A percentile compares a stretch with the other conserved stretches of the same genome.
phyloP scores from a whole-genome alignment of 23 red algal species.

The Chondrus crispus region DNA sequence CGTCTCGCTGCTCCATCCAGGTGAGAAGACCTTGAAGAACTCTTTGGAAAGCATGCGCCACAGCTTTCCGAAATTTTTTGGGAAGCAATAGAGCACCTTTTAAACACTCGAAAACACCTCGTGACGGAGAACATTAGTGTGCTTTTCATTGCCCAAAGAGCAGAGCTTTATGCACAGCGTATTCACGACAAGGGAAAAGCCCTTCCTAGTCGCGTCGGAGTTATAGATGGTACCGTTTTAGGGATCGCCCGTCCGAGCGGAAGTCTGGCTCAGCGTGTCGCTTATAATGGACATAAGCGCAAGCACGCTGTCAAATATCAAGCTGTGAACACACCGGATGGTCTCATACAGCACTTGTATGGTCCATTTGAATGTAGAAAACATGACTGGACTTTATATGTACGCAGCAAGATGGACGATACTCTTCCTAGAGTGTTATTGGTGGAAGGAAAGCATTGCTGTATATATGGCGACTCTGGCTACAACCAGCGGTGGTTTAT shows the following conservation, averaged over 20 bases:
- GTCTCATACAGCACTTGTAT: background rate
- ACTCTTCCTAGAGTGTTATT: background rate
- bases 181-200: background rate
- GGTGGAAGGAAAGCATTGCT: background rate
- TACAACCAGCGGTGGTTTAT: background rate
- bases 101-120: background rate
- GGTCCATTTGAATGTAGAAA: conserved; percentile 11
- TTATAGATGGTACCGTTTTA: conserved; percentile 11
- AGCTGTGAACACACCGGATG: background rate
- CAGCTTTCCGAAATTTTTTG: conserved; percentile 30
- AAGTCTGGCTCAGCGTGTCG: background rate
- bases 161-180: background rate
- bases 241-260: background rate
- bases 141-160: background rate
- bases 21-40: background rate
- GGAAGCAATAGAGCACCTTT: background rate
- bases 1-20: background rate
- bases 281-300: conserved; percentile 22
- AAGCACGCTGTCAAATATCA: conserved; percentile 21
- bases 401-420: background rate
- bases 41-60: conserved; percentile 9
- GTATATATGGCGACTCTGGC: conserved; percentile 7
- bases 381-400: conserved; percentile 45
- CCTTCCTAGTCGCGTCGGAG: background rate
- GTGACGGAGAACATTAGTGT: background rate